Evolutionary conservation across 108 stramenopile species (phyloP).

Genomic region (Pelagomonas calceolata): DNA sequence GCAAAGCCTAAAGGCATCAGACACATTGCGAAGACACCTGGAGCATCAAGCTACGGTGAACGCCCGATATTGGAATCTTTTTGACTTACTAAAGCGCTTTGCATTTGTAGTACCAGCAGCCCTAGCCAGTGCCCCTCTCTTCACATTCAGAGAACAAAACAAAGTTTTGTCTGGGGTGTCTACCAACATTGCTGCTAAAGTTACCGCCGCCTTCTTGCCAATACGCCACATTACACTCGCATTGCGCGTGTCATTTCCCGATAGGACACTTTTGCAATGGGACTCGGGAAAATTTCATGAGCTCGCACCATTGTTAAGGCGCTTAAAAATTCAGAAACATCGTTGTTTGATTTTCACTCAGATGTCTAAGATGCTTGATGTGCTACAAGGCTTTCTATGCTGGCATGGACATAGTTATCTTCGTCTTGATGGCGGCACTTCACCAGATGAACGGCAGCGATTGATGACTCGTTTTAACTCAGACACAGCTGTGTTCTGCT

Average conservation of each 20-base stretch:
- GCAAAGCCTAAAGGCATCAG: too few relatives aligned
- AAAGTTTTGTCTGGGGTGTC: too few relatives aligned
- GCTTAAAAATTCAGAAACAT: constrained; percentile 43
- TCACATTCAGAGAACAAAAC: background rate
- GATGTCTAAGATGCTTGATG: constrained; percentile 54
- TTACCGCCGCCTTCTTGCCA: too few relatives aligned
- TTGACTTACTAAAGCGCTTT: too few relatives aligned
- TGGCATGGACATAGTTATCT: constrained; percentile 44
- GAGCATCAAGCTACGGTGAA: too few relatives aligned
- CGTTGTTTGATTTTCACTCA: constrained; percentile 40
- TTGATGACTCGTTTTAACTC: constrained; percentile 39
- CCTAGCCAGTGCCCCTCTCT: too few relatives aligned
- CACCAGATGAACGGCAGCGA: constrained; percentile 20
- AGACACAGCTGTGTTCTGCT: constrained; percentile 37
- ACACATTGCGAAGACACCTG: too few relatives aligned
- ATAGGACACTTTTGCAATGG: constrained; percentile 81
- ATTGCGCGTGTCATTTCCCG: constrained; percentile 74
- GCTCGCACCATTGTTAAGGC: constrained; percentile 69
- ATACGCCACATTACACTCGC: constrained; percentile 13
- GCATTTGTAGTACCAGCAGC: too few relatives aligned
- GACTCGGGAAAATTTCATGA: constrained; percentile 93
- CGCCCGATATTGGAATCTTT: too few relatives aligned
- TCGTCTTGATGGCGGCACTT: constrained; percentile 47
- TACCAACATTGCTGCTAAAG: too few relatives aligned
- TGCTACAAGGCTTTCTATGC: constrained; percentile 54